Evolutionary conservation across 192 early-diverging fungal species (phyloP), one percentile per base, ranked within the genome.

Genomic region (Obelidium mucronatum): DNA sequence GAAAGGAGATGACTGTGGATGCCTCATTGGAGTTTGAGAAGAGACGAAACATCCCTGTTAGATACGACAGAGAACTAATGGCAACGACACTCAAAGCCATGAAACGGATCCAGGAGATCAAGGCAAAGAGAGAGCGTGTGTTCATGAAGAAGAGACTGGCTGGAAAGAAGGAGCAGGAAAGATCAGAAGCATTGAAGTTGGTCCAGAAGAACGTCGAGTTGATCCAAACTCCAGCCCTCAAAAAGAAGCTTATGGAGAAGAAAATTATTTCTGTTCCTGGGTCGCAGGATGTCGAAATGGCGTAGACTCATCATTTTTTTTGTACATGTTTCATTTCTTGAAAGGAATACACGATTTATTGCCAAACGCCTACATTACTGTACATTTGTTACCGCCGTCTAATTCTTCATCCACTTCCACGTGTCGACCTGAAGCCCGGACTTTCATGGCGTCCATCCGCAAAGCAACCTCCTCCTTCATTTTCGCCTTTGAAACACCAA

Each of bases 1-100:
- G 98, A 81, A 99, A 99, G 87, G 98, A 99, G 87, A 99, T 99
- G 98, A 90, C 93, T 2, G 97, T 99, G 73, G 95, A 99, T 83
- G 89, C 94, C 34, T 95, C 97, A 53, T 94, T 98, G 76, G 97
- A 99, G 78, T 97, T 99, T 84, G 97, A 98, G 86, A 98, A 98
- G 87, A 93, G 97, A 74, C 91, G 97, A 79, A 97, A 99, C 83
- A 90, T 99, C 35, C 97, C 97, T 36, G 93, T 99, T 40, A 92
- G 97, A 39, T 99, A 99, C 85, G 96, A 99, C 86, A 89, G 97
- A 58, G 92, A 99, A 73, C 86, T 97, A 48, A 97, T 98, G 96
- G 86, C 90, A 58, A 97, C 97, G 8, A 99, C 97, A 1, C 83
- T 99, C 83, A 98, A 96, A 89, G 97, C 97, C 37, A 97, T 99